Percentiles rank a stretch among this genome's conserved stretches.
phyloP scores from a whole-genome alignment of 2,329 filamentous ascomycete species.

The Gaeumannomyces sp. region DNA sequence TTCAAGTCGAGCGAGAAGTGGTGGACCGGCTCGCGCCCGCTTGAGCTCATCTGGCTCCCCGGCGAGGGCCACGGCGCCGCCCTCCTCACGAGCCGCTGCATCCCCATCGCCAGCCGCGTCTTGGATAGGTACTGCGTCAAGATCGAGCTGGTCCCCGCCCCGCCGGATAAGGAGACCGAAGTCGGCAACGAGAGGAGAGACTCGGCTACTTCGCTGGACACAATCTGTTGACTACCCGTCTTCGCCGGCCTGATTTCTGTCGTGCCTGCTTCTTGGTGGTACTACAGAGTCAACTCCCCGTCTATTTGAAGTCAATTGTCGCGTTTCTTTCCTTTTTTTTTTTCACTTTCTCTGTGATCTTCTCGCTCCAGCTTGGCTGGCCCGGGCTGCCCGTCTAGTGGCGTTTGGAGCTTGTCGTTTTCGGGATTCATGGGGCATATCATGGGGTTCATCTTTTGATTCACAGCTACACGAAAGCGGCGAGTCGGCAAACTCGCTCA shows the following conservation, averaged over 20 bases:
- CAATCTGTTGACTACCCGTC: background rate
- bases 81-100: background rate
- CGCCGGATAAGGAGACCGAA: background rate
- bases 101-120: background rate
- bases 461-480: too few species aligned
- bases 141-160: background rate
- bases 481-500: too few species aligned
- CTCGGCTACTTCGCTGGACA: background rate
- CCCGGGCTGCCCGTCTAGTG: too few species aligned
- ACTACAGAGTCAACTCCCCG: background rate
- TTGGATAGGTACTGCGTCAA: conserved; percentile 6
- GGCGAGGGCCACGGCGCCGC: conserved; percentile 5
- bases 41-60: conserved; percentile 10
- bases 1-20: conserved; percentile 5
- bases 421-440: too few species aligned
- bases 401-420: background rate
- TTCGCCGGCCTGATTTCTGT: background rate
- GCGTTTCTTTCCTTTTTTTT: background rate
- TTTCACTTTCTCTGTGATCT: too few species aligned
- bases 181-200: background rate
- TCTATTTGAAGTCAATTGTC: background rate
- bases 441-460: too few species aligned
- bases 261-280: background rate
- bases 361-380: background rate
- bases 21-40: conserved; percentile 4